phyloP scores from a whole-genome alignment of 1,284 basidiomycete species.

The Gymnopus androsaceus region DNA sequence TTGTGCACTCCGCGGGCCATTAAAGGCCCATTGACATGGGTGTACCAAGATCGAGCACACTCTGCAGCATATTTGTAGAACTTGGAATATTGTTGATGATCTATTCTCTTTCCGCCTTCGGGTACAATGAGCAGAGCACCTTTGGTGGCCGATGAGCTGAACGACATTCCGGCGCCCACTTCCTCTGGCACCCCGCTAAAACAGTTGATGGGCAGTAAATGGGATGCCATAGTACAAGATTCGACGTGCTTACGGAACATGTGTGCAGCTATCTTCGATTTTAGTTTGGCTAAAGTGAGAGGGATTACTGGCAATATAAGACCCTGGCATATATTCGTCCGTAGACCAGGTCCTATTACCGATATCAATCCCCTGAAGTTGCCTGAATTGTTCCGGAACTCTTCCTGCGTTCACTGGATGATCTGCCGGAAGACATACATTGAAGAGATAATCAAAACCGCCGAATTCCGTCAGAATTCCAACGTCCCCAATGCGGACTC shows the following conservation, averaged over 20 bases:
- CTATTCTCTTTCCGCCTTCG: slow-evolving; percentile 5
- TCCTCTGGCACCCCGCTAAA: not conserved
- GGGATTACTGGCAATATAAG: not conserved
- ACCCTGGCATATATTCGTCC: not conserved
- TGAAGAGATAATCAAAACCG: slow-evolving; percentile 33
- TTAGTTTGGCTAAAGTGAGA: not conserved
- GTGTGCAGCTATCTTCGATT: not conserved
- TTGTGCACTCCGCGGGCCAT: slow-evolving; percentile 6
- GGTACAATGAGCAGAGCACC: slow-evolving; percentile 14
- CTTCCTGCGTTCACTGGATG: slow-evolving; percentile 27
- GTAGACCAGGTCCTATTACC: not conserved
- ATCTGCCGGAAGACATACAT: slow-evolving; percentile 13
- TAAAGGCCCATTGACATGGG: slow-evolving; percentile 8
- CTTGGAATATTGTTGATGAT: not conserved
- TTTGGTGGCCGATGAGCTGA: not conserved
- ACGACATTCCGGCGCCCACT: not conserved
- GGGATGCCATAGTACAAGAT: too few relatives aligned
- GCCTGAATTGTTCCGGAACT: slow-evolving; percentile 29
- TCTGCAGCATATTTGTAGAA: slow-evolving; percentile 9
- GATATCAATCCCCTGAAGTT: not conserved
- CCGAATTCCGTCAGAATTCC: slow-evolving; percentile 30
- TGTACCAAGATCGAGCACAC: slow-evolving; percentile 8
- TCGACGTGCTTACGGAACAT: not conserved
- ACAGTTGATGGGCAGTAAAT: too few relatives aligned
- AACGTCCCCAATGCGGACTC: slow-evolving; percentile 34